Evolutionary conservation across 148 eudicot genomes (phyloP), one percentile per base, ranked within the genome.

Genomic region (Vaccinium vitisidaea): DNA sequence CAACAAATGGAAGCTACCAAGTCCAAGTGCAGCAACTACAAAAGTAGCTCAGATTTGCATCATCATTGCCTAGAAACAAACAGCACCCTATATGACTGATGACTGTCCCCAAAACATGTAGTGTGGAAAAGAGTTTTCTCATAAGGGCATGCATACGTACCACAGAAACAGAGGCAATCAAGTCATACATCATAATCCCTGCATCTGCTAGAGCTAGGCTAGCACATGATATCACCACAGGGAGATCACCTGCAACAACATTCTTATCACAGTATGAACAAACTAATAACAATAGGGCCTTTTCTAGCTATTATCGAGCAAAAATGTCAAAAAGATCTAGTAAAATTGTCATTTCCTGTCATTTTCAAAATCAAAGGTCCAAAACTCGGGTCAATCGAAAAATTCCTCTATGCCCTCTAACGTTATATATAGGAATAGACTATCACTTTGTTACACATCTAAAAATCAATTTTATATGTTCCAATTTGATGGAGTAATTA

Each of bases 181-280:
- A 89, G 89, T 97, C 99, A 91, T 95, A 95, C 92, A 97, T 86
- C 96, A 93, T 88, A 79, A 97, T 97, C 88, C 99, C 99, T 18
- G 99, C 98, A 94, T 97, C 98, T 58, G 98, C 98, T 76, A 97
- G 87, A 86, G 99, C 99, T 86, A 97, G 98, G 88, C 98, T 95
- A 52, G 99, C 98, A 88, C 98, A 95, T 65, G 99, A 93, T 89
- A 94, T 93, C 85, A 97, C 92, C 82, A 97, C 96, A 48, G 99
- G 98, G 79, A 97, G 98, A 90, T 95, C 99, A 84, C 99, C 99
- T 96, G 90, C 84, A 84, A 82, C 74, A 79, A 85, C 46, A 67
- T 11, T 65, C 54, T 73, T 12, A 49, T 86, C 55, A 77, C 77
- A 15, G 77, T 53, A 81, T 48, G 30, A 76, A 52, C 7, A 78